Evolutionary conservation across 805 yeast species (phyloP), one percentile per base, ranked within the genome.

Genomic region (Nakazawaea anatomiae): DNA sequence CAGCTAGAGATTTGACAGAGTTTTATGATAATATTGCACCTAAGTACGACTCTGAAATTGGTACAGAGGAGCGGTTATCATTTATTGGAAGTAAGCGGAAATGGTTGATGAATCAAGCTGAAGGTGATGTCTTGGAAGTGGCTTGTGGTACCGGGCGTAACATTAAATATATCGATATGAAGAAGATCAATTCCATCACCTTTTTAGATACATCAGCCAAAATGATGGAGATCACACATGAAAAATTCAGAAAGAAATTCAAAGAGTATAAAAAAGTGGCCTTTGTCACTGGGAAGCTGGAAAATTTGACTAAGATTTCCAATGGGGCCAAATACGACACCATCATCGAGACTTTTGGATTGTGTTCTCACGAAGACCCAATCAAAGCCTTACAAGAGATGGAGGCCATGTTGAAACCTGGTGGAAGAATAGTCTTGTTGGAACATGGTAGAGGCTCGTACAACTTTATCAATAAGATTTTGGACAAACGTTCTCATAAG

Each of bases 61-160:
- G 85, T 58, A 73, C 82, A 69, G 94, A 87, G 63, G 94, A 86
- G 60, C 60, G 80, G 45, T 75, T 82, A 12, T 74, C 82, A 51
- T 68, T 79, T 38, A 72, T 82, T 75, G 81, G 84, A 51, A 70
- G 72, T 69, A 83, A 73, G 77, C 76, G 97, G 60, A 82, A 82
- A 58, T 85, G 94, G 87, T 65, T 87, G 44, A 87, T 87, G 90
- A 77, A 73, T 38, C 87, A 86, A 54, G 77, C 85, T 46, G 70
- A 73, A 52, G 99, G 99, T 27, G 97, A 94, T 63, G 97, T 90
- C 1, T 70, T 94, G 51, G 99, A 94, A 66, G 94, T 92, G 9
- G 85, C 97, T 0, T 88, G 96, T 62, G 99, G 99, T 52, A 94
- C 99, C 0, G 98, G 99, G 6, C 77, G 98, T 66, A 94, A 94